Conservation (phyloP, 306 rosid species). For the Quillaja saponaria region DNA sequence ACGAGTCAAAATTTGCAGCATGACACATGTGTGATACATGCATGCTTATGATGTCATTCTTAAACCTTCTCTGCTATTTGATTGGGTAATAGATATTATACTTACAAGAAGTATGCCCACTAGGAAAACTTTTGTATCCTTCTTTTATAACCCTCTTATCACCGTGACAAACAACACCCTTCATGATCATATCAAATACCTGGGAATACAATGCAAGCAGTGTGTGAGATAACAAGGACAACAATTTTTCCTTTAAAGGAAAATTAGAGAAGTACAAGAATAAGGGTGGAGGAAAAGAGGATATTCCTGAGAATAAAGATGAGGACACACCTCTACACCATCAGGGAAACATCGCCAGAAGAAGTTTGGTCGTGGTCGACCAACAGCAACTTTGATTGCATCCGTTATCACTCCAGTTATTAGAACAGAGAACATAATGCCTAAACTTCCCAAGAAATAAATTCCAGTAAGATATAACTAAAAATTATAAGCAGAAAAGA, state of each 20-base stretch:
- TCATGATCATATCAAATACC: slow-evolving; percentile 34
- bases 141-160: slow-evolving; percentile 34
- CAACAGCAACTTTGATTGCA: slow-evolving; percentile 55
- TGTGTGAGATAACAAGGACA: not conserved
- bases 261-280: not conserved
- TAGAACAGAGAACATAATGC: slow-evolving; percentile 39
- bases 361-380: slow-evolving; percentile 59
- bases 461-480: not conserved
- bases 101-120: slow-evolving; percentile 61
- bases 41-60: too few relatives aligned
- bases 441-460: slow-evolving; percentile 25
- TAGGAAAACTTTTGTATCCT: slow-evolving; percentile 63
- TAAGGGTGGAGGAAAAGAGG: not conserved
- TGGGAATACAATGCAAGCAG: slow-evolving; percentile 12
- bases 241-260: not conserved
- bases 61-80: not conserved
- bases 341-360: slow-evolving; percentile 52
- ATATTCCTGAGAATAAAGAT: not conserved
- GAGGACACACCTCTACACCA: slow-evolving; percentile 38
- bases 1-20: too few relatives aligned
- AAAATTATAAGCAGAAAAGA: not conserved
- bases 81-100: not conserved
- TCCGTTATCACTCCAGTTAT: slow-evolving; percentile 62
- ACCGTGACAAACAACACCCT: slow-evolving; percentile 44
- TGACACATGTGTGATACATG: too few relatives aligned